Percentiles rank a stretch among this genome's conserved stretches.
These are phyloP conservation scores for Aspergillus tanneri DNA, from an alignment of 2,329 filamentous ascomycete genomes.

Conservation along the genomic window DNA sequence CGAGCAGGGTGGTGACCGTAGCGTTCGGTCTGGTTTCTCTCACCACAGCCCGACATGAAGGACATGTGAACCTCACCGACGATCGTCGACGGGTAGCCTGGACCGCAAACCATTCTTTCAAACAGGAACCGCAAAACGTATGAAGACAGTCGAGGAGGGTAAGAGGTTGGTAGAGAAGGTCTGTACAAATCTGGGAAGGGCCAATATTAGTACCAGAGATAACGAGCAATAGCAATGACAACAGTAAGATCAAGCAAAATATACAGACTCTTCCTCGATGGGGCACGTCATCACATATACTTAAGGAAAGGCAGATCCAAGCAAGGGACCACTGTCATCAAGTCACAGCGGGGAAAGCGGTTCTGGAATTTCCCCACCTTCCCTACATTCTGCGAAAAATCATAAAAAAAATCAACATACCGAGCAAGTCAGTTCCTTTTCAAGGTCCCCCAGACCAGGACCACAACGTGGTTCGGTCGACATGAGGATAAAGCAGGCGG, in stretches of 20 bases:
- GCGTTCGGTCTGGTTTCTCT: constrained; percentile 88
- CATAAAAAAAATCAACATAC: constrained; percentile 56
- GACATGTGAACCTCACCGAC: constrained; percentile 71
- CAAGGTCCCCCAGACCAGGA: constrained; percentile 63
- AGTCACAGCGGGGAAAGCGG: not conserved
- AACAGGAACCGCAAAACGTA: constrained; percentile 91
- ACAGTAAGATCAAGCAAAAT: too few relatives aligned
- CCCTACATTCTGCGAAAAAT: constrained; percentile 7
- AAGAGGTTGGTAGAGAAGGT: constrained; percentile 85
- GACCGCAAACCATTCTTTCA: constrained; percentile 93
- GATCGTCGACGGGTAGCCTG: constrained; percentile 61
- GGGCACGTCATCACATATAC: too few relatives aligned
- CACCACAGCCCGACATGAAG: constrained; percentile 83
- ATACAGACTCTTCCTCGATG: too few relatives aligned
- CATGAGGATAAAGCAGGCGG: constrained; percentile 15
- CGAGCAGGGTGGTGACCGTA: constrained; percentile 81
- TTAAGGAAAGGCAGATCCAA: too few relatives aligned
- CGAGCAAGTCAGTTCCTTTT: constrained; percentile 92
- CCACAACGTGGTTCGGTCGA: constrained; percentile 18
- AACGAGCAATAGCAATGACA: too few relatives aligned
- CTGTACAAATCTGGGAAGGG: constrained; percentile 81
- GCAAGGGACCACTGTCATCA: not conserved
- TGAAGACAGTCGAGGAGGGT: constrained; percentile 91
- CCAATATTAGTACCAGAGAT: too few relatives aligned
- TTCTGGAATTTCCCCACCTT: not conserved